Base-by-base conservation (phyloP, 2,329 filamentous ascomycete species). In the Coleophoma cylindrospora region DNA sequence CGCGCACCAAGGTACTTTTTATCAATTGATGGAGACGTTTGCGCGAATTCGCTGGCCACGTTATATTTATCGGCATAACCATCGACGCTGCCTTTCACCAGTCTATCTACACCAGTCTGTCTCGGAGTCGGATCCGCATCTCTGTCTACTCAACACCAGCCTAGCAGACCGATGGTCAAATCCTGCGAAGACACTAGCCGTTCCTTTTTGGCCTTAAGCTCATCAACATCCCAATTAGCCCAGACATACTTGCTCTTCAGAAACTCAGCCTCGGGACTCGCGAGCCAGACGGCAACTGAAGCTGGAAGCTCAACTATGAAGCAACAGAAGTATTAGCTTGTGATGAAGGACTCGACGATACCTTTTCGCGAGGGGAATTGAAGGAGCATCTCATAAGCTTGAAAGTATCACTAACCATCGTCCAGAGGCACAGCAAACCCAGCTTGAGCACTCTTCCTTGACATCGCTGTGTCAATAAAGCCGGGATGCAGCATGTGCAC, bases 181-280 rank as follows among this genome's bases (percentile, higher is more conserved):
- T 11, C 47, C 15, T 12, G 22, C 6, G 21, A 40, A 40, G n/a
- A 61, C 59, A 32, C 58, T 45, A 2, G 52, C 50, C 15, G 51
- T 48, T 27, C 50, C 52, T 7, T 44, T 21, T 44, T 44, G 15
- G 40, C 50, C 41, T 60, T 64, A 46, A 71, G 52, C 53, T 74
- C 70, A n/a, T 68, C 62, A 4, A 72, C 68, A 61, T 74, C 70
- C 68, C 69, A 72, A 34, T 67, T 64, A 2, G 61, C 61, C 63
- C 64, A 69, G 5, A 69, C 59, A 48, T 59, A 66, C 14, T 65
- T 59, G 2, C 68, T 69, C 49, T 67, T 64, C 22, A 74, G 51
- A 46, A 72, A 73, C 0, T 59, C 57, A 1, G 67, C 68, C 55
- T 74, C 68, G 3, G 63, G 52, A 14, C 61, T 65, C 1, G 67